Percentiles rank a stretch among this genome's conserved stretches.
phyloP scores from a whole-genome alignment of 768 basidiomycete species.

The Tephrocybe sp. region DNA sequence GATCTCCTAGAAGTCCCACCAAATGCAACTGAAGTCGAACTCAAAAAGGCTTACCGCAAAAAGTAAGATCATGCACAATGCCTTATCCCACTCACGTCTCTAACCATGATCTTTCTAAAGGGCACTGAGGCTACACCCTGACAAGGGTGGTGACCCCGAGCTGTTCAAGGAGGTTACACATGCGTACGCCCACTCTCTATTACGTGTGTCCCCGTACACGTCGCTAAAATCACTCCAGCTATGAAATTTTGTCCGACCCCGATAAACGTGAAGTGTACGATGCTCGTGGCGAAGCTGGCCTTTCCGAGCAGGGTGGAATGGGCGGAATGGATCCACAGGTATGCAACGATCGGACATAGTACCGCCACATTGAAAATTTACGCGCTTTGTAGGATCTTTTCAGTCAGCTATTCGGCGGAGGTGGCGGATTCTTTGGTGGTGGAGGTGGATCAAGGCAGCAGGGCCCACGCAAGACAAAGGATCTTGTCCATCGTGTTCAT shows the following conservation, averaged over 20 bases:
- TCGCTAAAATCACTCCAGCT: constrained; percentile 44
- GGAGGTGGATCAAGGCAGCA: constrained; percentile 56
- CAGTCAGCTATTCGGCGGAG: constrained; percentile 90
- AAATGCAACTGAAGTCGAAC: constrained; percentile 76
- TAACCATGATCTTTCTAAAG: constrained; percentile 35
- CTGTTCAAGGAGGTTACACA: constrained; percentile 97
- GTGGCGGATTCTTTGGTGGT: constrained; percentile 73
- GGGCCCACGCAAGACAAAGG: constrained; percentile 92
- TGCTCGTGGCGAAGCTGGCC: constrained; percentile 87
- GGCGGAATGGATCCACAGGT: constrained; percentile 97
- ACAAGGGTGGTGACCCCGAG: constrained; percentile 96
- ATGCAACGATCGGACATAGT: constrained; percentile 21
- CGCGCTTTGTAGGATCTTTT: constrained; percentile 74
- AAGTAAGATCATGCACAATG: constrained; percentile 49
- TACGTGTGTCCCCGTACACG: constrained; percentile 6
- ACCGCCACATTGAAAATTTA: neutral
- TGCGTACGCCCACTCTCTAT: constrained; percentile 59
- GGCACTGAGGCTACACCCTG: constrained; percentile 83
- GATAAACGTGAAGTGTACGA: constrained; percentile 85
- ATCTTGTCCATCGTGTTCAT: constrained; percentile 94
- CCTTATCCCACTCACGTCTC: constrained; percentile 7
- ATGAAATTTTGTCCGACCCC: constrained; percentile 89
- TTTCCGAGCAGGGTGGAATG: constrained; percentile 85
- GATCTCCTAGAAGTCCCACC: constrained; percentile 87
- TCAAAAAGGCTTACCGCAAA: constrained; percentile 96